Conservation (phyloP, 148 eudicot genomes). For the Nyssa sinensis region DNA sequence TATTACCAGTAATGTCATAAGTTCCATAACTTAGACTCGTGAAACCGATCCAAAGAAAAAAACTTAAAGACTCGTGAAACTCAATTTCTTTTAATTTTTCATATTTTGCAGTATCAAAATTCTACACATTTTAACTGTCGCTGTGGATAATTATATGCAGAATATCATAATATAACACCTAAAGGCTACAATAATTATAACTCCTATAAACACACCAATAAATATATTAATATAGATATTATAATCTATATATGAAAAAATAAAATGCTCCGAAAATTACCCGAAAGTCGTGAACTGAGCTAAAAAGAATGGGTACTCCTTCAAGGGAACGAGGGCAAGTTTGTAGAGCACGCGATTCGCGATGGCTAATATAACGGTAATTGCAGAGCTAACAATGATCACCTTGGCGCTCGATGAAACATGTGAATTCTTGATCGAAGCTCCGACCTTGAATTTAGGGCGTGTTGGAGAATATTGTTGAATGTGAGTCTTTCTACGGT, state of each 20-base stretch:
- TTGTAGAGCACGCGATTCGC: constrained; percentile 73
- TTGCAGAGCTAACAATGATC: constrained; percentile 34
- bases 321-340: constrained; percentile 82
- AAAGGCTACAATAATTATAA: too few relatives aligned
- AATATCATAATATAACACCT: too few relatives aligned
- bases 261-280: constrained; percentile 40
- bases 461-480: background rate
- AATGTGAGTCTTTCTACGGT: background rate
- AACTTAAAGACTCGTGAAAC: too few relatives aligned
- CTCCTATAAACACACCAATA: too few relatives aligned
- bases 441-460: constrained; percentile 7
- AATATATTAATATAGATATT: too few relatives aligned
- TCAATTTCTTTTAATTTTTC: too few relatives aligned
- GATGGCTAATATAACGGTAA: constrained; percentile 47
- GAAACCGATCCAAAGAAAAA: too few relatives aligned
- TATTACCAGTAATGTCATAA: too few relatives aligned
- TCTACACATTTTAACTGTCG: background rate
- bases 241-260: too few relatives aligned
- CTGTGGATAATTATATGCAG: too few relatives aligned
- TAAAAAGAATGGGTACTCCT: constrained; percentile 70
- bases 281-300: constrained; percentile 85
- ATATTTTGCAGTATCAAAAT: too few relatives aligned
- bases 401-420: constrained; percentile 21
- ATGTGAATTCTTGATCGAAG: constrained; percentile 2
- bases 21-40: too few relatives aligned